Base-by-base conservation (phyloP, 306 rosid genomes). In the Mimosa pudica region DNA sequence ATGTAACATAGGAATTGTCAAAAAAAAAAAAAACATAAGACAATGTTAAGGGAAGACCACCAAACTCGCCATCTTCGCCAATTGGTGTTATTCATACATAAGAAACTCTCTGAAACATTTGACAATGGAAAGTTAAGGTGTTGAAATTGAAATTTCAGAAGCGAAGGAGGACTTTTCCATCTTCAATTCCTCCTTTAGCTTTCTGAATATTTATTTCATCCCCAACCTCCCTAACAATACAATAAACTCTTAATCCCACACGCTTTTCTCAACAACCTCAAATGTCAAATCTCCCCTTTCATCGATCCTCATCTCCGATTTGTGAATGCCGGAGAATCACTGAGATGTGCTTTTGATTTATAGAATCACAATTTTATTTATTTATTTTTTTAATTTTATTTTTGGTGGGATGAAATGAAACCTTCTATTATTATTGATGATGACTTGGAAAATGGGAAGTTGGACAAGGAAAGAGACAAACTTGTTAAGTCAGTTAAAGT, bases 391-490 rank as follows among this genome's bases (percentile, higher is more conserved):
- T 24, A 24, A 24, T 24, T 24, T 24, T 24, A 24, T 24, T 24
- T 24, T 24, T 24, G 30, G 30, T 77, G 36, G 63, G 65, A 70
- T 17, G 77, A 78, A 82, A 93, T 95, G 99, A 95, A 86, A 83
- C 81, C 89, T 83, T 88, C 88, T 69, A 77, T 75, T 60, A 77
- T 61, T 71, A 85, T 81, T 45, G 92, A 86, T 76, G 74, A 52
- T 41, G 99, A 93, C 77, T 57, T 89, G 86, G 99, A 96, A 89
- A 85, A 73, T 30, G 97, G 87, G 57, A 89, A 86, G 87, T 86
- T 84, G 81, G 90, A 80, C 42, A 91, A 90, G 81, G 88, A 83
- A 24, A 83, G 72, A 82, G 94, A 84, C 20, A 91, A 77, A 80
- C 17, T 81, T 87, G 76, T 32, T 42, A 88, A 82, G 88, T 85